Percentiles rank a stretch among this genome's conserved stretches.
Conservation (phyloP, 2,329 filamentous ascomycete species). For the Trichophyton schoenleinii region DNA sequence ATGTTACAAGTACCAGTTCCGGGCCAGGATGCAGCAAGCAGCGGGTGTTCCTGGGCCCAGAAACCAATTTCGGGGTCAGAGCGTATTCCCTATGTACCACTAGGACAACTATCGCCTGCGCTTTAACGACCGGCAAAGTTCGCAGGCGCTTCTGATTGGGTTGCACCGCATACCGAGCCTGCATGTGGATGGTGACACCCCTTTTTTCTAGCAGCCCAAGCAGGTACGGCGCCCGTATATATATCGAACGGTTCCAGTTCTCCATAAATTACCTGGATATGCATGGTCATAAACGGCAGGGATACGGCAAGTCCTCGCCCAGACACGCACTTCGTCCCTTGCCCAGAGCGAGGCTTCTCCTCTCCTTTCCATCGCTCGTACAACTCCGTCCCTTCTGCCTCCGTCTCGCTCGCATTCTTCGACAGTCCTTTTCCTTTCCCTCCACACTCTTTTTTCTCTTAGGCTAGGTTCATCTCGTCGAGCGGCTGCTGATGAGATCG, state of each 20-base stretch:
- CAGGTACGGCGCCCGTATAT: neutral
- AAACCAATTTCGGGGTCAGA: conserved; percentile 4
- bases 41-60: conserved; percentile 4
- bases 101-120: neutral
- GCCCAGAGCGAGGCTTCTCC: neutral
- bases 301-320: neutral
- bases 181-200: conserved; percentile 4
- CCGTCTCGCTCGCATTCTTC: neutral
- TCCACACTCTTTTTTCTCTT: neutral
- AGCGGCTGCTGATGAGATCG: conserved; percentile 1
- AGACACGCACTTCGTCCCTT: conserved; percentile 1
- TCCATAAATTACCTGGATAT: conserved; percentile 3
- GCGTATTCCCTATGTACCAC: conserved; percentile 1
- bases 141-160: neutral
- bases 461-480: neutral
- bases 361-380: conserved; percentile 3
- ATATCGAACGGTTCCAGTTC: conserved; percentile 1
- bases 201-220: conserved; percentile 2
- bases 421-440: neutral
- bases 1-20: neutral
- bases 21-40: neutral
- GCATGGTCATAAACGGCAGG: conserved; percentile 1
- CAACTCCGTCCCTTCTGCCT: neutral
- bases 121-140: neutral
- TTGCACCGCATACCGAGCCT: neutral